phyloP scores from a whole-genome alignment of 306 rosid genomes.

The Vachellia collinsii region DNA sequence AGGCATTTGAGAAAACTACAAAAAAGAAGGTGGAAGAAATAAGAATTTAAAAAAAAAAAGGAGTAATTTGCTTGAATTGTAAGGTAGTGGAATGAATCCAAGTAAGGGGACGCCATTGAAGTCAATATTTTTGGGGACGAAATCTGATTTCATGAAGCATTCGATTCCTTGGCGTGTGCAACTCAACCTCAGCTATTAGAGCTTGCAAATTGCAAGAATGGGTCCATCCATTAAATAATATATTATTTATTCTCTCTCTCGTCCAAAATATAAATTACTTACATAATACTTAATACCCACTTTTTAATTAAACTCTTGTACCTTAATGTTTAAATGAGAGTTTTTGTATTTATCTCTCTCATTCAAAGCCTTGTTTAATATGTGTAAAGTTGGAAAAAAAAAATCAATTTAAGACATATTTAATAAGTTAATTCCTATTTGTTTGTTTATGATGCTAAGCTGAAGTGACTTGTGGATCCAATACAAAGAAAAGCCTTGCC shows the following conservation, averaged over 20 bases:
- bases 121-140: conserved; percentile 39
- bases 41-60: background rate
- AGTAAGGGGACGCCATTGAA: conserved; percentile 19
- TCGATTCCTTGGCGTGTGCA: conserved; percentile 66
- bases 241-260: background rate
- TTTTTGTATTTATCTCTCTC: too few species aligned
- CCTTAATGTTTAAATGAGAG: too few species aligned
- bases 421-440: too few species aligned
- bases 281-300: too few species aligned
- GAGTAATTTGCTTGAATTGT: conserved; percentile 29
- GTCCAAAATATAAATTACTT: too few species aligned
- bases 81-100: conserved; percentile 24
- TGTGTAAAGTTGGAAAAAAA: too few species aligned
- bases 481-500: background rate
- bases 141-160: conserved; percentile 34
- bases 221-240: conserved; percentile 5
- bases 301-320: too few species aligned
- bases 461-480: too few species aligned
- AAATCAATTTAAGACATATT: too few species aligned
- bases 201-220: conserved; percentile 13
- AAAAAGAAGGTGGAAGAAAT: background rate
- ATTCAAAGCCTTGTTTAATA: too few species aligned
- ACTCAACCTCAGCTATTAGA: conserved; percentile 40
- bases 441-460: too few species aligned
- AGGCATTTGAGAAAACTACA: background rate